phyloP scores from a whole-genome alignment of 331 rosid species.

The Malus hybrid region DNA sequence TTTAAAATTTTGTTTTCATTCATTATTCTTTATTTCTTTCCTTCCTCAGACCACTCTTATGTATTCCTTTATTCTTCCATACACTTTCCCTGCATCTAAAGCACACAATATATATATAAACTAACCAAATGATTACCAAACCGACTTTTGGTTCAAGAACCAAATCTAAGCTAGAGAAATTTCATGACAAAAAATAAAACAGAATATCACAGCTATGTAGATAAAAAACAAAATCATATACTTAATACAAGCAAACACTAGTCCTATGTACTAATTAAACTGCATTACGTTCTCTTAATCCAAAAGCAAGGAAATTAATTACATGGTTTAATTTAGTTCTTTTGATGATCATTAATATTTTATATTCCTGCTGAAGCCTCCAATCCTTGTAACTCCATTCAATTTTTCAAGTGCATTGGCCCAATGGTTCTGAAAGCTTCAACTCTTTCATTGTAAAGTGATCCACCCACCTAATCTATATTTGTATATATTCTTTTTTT shows the following conservation, averaged over 20 bases:
- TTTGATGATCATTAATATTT: not conserved
- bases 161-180: not conserved
- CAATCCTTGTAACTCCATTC: too few relatives aligned
- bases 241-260: not conserved
- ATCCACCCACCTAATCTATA: too few relatives aligned
- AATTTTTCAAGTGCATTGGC: not conserved
- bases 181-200: not conserved
- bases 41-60: not conserved
- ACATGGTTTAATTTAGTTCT: too few relatives aligned
- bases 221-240: not conserved
- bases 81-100: not conserved
- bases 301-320: not conserved
- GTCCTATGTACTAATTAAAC: not conserved
- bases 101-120: too few relatives aligned
- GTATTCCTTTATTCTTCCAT: not conserved
- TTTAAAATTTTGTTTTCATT: too few relatives aligned
- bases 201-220: not conserved
- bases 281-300: not conserved
- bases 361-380: not conserved
- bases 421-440: not conserved
- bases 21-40: too few relatives aligned
- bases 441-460: too few relatives aligned
- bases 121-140: not conserved
- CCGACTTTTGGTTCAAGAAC: not conserved
- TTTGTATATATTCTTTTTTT: too few relatives aligned